Evolutionary conservation across 345 rosid species (phyloP).

Genomic region (Schrenkiella parvula): DNA sequence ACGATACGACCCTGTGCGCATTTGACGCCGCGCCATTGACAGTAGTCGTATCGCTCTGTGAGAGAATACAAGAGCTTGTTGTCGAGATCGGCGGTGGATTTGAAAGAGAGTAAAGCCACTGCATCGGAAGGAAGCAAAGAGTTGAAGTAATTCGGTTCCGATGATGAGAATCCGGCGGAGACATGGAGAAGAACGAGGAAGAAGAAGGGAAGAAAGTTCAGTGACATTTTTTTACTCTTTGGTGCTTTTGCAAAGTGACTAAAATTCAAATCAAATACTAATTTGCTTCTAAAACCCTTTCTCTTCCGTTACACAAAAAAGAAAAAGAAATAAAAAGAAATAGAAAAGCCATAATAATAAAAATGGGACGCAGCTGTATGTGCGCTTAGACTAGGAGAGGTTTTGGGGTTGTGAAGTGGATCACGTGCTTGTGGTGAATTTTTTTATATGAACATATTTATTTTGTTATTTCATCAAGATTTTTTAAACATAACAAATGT

Average conservation of each 20-base stretch:
- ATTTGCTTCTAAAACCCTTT: background rate
- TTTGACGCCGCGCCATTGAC: slow-evolving; percentile 91
- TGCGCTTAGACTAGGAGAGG: slow-evolving; percentile 13
- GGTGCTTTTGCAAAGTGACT: background rate
- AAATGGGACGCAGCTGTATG: slow-evolving; percentile 11
- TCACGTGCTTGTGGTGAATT: slow-evolving; percentile 20
- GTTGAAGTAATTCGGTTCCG: slow-evolving; percentile 36
- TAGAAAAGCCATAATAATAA: background rate
- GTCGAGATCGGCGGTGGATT: slow-evolving; percentile 75
- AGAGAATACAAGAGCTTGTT: slow-evolving; percentile 67
- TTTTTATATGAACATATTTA: background rate
- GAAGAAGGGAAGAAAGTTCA: slow-evolving; percentile 17
- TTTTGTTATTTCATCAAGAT: background rate
- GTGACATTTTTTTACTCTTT: slow-evolving; percentile 22
- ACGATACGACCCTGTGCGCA: slow-evolving; percentile 82
- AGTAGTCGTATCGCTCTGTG: slow-evolving; percentile 83
- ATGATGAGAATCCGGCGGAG: slow-evolving; percentile 31
- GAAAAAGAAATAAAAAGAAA: background rate
- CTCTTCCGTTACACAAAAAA: background rate
- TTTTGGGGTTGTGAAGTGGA: slow-evolving; percentile 22
- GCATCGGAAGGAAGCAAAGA: slow-evolving; percentile 64
- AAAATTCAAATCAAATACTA: slow-evolving; percentile 3
- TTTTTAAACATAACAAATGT: background rate
- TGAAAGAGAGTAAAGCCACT: slow-evolving; percentile 72
- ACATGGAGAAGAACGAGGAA: slow-evolving; percentile 1